phyloP scores from a whole-genome alignment of 1,284 basidiomycete genomes.

The Ceratobasidium sp. region DNA sequence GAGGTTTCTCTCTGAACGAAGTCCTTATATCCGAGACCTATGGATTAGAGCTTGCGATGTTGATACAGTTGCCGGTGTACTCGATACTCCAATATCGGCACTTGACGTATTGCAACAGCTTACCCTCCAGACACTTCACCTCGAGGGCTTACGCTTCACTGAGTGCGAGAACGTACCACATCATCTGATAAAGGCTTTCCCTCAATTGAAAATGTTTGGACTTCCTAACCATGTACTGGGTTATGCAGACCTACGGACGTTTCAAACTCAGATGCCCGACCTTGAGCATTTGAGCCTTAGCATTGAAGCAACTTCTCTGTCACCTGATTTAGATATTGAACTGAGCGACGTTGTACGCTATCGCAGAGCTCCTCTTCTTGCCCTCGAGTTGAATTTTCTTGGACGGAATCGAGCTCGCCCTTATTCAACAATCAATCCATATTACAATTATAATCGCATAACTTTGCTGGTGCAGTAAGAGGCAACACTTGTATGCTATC shows the following conservation, averaged over 20 bases:
- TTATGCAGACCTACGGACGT: not conserved
- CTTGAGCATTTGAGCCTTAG: not conserved
- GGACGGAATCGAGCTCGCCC: not conserved
- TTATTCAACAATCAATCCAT: not conserved
- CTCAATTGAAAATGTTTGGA: not conserved
- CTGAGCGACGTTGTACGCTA: not conserved
- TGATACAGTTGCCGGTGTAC: not conserved
- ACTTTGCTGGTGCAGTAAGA: not conserved
- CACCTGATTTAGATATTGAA: not conserved
- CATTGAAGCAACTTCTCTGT: not conserved
- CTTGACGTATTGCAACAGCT: not conserved
- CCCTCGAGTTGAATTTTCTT: not conserved
- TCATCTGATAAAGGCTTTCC: not conserved
- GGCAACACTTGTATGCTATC: too few relatives aligned
- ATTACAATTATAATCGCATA: not conserved
- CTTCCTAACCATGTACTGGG: not conserved
- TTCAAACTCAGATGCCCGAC: not conserved
- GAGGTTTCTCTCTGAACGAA: not conserved
- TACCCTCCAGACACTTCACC: not conserved
- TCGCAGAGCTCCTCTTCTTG: not conserved
- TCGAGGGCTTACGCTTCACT: not conserved
- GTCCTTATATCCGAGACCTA: not conserved
- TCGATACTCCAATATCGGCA: not conserved
- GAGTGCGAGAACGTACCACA: not conserved
- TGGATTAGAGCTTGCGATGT: not conserved